Base-by-base conservation (phyloP, 2,329 filamentous ascomycete genomes). In the Arthrobotrys iridis region DNA sequence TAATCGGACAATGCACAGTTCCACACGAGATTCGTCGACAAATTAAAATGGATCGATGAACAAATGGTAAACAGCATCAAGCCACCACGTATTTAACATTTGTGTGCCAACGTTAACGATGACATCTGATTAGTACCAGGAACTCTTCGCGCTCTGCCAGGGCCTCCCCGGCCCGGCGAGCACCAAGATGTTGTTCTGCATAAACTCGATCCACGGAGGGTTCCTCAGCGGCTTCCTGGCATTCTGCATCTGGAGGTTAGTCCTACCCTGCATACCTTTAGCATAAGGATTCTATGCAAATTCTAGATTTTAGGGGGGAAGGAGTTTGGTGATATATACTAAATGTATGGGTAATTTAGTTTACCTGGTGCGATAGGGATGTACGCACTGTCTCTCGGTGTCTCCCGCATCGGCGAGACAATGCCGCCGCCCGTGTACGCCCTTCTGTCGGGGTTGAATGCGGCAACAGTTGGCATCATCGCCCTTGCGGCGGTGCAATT, bases 121-220 rank as follows among this genome's bases (percentile, higher is more conserved):
- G 60, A 10, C 57, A 22, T n/a, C 67, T 72, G 11, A 41, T 20
- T 46, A 90, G 88, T 92, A 89, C 81, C 88, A 91, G 80, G 90
- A 92, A 79, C 84, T 92, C 0, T 92, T 93, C 80, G 89, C 88
- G 24, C 82, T 92, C 48, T 87, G 86, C 15, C 90, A 92, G 81
- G 88, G 88, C 0, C 83, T 92, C 1, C 88, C 88, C 0, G 90
- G 90, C 0, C 90, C 90, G 0, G 90, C 78, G 0, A 90, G 87
- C 76, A 92, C 90, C 1, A 92, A 92, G 79, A 90, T 92, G 87
- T 80, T 87, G 0, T 92, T 90, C 74, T 90, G 87, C 72, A 87
- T 92, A 41, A 87, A 88, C 37, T 81, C 90, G 15, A 85, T 91
- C 7, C 88, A 88, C 73, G 85, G 85, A 8, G 89, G 89, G 0